Evolutionary conservation across 2,329 filamentous ascomycete genomes (phyloP).

Genomic region (Pseudogymnoascus sp.): DNA sequence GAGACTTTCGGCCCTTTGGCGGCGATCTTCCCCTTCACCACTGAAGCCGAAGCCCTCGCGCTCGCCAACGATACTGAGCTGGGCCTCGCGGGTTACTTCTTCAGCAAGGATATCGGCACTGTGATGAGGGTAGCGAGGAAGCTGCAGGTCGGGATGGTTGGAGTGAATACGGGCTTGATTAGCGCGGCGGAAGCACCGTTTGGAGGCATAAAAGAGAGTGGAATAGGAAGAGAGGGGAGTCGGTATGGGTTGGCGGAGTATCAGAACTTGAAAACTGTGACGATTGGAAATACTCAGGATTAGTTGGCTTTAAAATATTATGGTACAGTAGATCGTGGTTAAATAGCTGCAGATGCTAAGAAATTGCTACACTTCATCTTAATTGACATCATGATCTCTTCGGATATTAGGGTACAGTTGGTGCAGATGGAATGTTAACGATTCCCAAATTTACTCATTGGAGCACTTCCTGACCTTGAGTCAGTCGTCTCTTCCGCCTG

Average conservation of each 20-base stretch:
- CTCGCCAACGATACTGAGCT: slow-evolving; percentile 52
- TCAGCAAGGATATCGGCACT: slow-evolving; percentile 60
- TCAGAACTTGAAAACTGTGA: slow-evolving; percentile 60
- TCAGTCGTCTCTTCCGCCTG: slow-evolving; percentile 11
- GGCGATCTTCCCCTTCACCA: slow-evolving; percentile 56
- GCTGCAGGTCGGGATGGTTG: slow-evolving; percentile 62
- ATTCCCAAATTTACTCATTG: background rate
- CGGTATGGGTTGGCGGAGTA: slow-evolving; percentile 73
- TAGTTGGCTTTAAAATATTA: background rate
- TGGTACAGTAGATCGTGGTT: background rate
- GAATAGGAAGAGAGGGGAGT: slow-evolving; percentile 71
- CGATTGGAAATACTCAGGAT: background rate
- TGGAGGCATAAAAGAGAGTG: slow-evolving; percentile 74
- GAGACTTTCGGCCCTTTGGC: slow-evolving; percentile 60
- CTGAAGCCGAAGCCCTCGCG: slow-evolving; percentile 54
- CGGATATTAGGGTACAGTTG: background rate
- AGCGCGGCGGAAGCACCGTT: slow-evolving; percentile 37
- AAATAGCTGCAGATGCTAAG: background rate
- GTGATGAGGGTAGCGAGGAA: slow-evolving; percentile 59
- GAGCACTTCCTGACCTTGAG: background rate
- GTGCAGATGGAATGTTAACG: background rate
- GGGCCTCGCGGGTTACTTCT: slow-evolving; percentile 59
- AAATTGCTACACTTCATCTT: background rate
- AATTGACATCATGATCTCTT: background rate
- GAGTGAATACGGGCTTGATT: slow-evolving; percentile 50